Evolutionary conservation across 768 basidiomycete species (phyloP), one percentile per base, ranked within the genome.

Genomic region (Coprinellus micaceus): DNA sequence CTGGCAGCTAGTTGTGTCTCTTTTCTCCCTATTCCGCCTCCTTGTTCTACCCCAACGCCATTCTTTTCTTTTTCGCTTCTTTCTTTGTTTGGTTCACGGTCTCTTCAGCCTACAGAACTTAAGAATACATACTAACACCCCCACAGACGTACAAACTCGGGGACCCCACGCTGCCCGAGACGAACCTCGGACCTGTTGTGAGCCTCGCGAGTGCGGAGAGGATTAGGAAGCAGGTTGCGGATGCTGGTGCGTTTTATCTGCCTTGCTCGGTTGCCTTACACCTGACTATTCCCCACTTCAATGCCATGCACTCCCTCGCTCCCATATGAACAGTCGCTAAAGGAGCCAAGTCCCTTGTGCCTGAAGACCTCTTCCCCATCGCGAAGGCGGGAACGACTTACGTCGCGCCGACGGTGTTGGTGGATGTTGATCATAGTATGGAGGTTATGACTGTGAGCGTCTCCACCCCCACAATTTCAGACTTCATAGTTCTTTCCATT

Each of bases 361-460:
- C 84, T 0, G 86, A 86, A 58, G 74, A 82, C 10, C 66, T 81
- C 0, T 92, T 91, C 69, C 77, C 83, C 2, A 74, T 77, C 19
- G 91, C 92, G 0, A 81, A 84, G 67, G 73, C 74, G 90, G 91
- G 86, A 2, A 89, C 89, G 0, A 80, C 94, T 1, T 94, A 87
- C 62, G 91, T 99, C 48, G 91, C 86, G 0, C 97, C 97, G 0
- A 91, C 94, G 67, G 92, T 98, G 2, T 73, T 98, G 33, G 78
- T 94, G 29, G 79, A 97, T 60, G 97, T 99, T 11, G 71, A 94
- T 64, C 96, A 98, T 68, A 71, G 91, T 15, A 97, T 98, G 94
- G 88, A 93, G 24, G 76, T 97, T 29, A 97, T 98, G 94, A 91
- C 72, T 77, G 94, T 87, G 61, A 3, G 73, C 53, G n/a, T 43